Conservation (phyloP, 176 grass and related monocot species). For the Zizania latifolia region DNA sequence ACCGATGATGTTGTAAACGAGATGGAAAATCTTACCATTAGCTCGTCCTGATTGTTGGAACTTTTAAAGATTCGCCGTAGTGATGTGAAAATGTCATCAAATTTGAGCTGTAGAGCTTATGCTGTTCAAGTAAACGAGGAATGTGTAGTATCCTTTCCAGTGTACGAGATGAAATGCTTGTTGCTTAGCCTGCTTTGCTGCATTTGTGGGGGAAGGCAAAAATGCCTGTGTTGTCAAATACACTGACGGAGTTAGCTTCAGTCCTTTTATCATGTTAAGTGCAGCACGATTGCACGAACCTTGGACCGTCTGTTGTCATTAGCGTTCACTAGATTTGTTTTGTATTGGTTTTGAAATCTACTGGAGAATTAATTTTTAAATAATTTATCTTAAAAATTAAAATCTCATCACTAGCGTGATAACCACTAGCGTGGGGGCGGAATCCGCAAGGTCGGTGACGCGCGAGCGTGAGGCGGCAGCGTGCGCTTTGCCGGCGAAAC, state of each 20-base stretch:
- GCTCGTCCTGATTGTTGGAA: neutral
- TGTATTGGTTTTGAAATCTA: no score
- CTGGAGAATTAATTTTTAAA: no score
- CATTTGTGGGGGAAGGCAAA: neutral
- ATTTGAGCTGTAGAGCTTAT: neutral
- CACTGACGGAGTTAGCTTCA: neutral
- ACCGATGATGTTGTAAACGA: constrained; percentile 40
- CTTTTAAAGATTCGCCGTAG: neutral
- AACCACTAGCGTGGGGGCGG: no score
- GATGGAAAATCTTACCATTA: constrained; percentile 45
- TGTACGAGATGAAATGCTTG: neutral
- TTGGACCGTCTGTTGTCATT: no score
- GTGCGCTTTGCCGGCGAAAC: neutral
- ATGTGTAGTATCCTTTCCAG: neutral
- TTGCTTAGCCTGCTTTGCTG: neutral
- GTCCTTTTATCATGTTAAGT: no score
- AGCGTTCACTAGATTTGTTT: no score
- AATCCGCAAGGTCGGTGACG: no score
- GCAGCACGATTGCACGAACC: no score
- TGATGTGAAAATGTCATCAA: neutral
- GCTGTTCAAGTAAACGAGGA: neutral
- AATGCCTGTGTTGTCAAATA: neutral
- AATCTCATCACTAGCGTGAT: no score
- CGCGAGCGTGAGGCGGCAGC: no score
- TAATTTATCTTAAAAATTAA: no score